Evolutionary conservation across 192 early-diverging fungal genomes (phyloP).

Genomic region (Podila epigama): DNA sequence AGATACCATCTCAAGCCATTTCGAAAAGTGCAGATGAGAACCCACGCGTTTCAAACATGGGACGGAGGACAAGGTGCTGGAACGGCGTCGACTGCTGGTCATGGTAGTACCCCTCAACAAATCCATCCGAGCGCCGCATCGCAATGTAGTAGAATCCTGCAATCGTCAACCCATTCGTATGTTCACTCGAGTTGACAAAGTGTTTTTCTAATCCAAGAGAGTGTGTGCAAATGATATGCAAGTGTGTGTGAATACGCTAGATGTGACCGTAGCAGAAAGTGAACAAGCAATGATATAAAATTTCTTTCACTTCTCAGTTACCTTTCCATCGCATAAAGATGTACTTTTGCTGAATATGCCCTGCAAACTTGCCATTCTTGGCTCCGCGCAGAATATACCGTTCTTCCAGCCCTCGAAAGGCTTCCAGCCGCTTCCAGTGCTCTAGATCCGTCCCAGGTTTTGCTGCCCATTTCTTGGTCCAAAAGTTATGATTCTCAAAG

Average conservation of each 20-base stretch:
- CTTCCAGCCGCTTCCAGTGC: conserved; percentile 52
- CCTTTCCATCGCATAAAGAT: conserved; percentile 79
- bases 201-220: conserved; percentile 53
- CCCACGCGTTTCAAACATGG: conserved; percentile 36
- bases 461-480: conserved; percentile 68
- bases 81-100: conserved; percentile 48
- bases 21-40: conserved; percentile 41
- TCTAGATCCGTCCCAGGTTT: conserved; percentile 49
- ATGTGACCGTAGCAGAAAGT: background rate
- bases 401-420: conserved; percentile 46
- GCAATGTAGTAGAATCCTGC: conserved; percentile 75
- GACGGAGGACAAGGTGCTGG: conserved; percentile 43
- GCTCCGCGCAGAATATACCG: conserved; percentile 29
- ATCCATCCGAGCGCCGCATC: conserved; percentile 64
- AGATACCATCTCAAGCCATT: conserved; percentile 3
- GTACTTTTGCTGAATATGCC: conserved; percentile 62
- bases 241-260: background rate
- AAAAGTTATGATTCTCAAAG: conserved; percentile 62
- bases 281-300: background rate
- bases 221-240: background rate
- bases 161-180: conserved; percentile 67
- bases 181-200: conserved; percentile 61
- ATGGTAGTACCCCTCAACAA: conserved; percentile 61
- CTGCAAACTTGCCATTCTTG: conserved; percentile 48
- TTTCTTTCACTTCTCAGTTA: background rate